Evolutionary conservation across 2,329 filamentous ascomycete genomes (phyloP).

Genomic region (Microascus cirrosus): DNA sequence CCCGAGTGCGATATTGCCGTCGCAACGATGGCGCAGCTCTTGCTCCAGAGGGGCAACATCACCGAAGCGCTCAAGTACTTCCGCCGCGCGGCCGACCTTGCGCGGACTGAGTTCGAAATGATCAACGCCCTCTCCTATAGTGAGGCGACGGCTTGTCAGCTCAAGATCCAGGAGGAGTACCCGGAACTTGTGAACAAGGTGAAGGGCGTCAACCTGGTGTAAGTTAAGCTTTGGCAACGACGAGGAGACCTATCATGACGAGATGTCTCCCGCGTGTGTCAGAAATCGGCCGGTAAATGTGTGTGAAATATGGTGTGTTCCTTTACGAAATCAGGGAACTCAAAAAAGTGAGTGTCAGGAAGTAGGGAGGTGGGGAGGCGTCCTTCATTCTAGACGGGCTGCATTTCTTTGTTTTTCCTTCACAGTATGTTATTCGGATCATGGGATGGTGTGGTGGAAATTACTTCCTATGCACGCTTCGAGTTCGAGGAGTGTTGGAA

Average conservation of each 20-base stretch:
- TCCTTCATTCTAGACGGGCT: neutral
- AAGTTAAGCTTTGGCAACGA: neutral
- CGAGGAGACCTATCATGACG: neutral
- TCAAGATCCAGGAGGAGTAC: constrained; percentile 84
- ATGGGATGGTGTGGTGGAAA: neutral
- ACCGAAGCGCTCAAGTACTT: constrained; percentile 93
- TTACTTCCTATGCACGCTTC: neutral
- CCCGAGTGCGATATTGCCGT: constrained; percentile 98
- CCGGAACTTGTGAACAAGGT: constrained; percentile 55
- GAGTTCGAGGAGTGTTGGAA: neutral
- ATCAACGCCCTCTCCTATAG: constrained; percentile 95
- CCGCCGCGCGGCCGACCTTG: constrained; percentile 88
- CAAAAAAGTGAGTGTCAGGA: neutral
- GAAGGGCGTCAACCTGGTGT: constrained; percentile 1
- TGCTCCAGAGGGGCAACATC: constrained; percentile 96
- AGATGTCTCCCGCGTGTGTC: neutral
- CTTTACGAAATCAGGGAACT: neutral
- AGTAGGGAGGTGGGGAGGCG: neutral
- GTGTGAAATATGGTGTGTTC: neutral
- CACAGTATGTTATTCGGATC: neutral
- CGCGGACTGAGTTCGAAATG: constrained; percentile 88
- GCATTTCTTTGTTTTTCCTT: neutral
- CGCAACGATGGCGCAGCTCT: constrained; percentile 94
- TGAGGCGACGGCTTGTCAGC: constrained; percentile 89
- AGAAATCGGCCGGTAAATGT: neutral